Percentiles rank a stretch among this genome's conserved stretches.
Evolutionary conservation across 352 stramenopile genomes (phyloP).

Genomic region (Peronosclerospora sorghi): DNA sequence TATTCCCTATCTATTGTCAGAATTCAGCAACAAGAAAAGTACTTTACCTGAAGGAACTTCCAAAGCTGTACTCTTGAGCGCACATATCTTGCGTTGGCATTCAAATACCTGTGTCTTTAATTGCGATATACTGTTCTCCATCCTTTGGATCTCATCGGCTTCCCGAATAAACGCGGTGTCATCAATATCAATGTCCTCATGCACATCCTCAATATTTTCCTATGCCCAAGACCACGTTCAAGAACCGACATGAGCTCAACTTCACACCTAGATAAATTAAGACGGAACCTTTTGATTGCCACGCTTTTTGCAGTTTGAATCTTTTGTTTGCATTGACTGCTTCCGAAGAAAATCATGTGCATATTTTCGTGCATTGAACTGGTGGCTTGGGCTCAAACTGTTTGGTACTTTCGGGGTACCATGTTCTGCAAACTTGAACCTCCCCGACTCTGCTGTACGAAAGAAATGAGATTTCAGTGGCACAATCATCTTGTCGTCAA

Average conservation of each 20-base stretch:
- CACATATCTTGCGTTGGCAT: conserved; percentile 56
- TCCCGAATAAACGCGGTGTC: conserved; percentile 74
- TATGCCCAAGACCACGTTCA: conserved; percentile 5
- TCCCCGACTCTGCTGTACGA: conserved; percentile 36
- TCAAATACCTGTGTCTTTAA: conserved; percentile 66
- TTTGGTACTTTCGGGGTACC: conserved; percentile 39
- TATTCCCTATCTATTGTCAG: too few relatives aligned
- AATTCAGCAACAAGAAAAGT: too few relatives aligned
- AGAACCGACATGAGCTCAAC: neutral
- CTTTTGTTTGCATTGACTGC: conserved; percentile 63
- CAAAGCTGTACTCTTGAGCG: conserved; percentile 38
- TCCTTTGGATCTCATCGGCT: conserved; percentile 63
- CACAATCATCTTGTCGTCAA: conserved; percentile 61
- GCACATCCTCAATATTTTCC: conserved; percentile 75
- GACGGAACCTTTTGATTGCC: conserved; percentile 47
- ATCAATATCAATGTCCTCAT: conserved; percentile 73
- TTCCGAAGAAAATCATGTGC: conserved; percentile 71
- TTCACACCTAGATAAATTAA: neutral
- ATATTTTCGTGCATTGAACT: conserved; percentile 66
- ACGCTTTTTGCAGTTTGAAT: conserved; percentile 64
- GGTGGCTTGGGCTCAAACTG: conserved; percentile 24
- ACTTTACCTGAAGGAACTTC: conserved; percentile 30
- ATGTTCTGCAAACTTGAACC: conserved; percentile 58
- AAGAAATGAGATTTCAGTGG: conserved; percentile 72
- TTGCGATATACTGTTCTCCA: conserved; percentile 79